Base-by-base conservation (phyloP, 2,329 filamentous ascomycete genomes). In the Ploettnerulaceae sp. region DNA sequence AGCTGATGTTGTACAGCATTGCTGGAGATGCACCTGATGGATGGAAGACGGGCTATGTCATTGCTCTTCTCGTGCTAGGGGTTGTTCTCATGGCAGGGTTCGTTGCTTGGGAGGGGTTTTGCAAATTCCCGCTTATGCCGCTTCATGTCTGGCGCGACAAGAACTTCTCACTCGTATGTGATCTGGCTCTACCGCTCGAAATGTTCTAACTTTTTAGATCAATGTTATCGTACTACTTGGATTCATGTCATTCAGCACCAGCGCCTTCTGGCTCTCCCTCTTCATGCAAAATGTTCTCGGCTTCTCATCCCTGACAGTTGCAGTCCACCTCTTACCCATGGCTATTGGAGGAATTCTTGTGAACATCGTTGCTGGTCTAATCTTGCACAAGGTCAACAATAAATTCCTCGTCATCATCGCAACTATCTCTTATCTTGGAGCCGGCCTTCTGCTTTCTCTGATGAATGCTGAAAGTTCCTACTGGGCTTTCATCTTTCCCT, bases 401-500 rank as follows among this genome's bases (percentile, higher is more conserved):
- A 82, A 77, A 49, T 50, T 79, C 1, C 67, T 86, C 11, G 79
- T 82, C 67, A 61, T 61, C 2, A 54, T 69, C n/a, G 69, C 69
- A 4, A 61, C 68, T 3, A 42, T 66, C 4, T 60, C 67, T 18
- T 72, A 70, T 53, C 51, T 69, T 2, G 64, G 46, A 3, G 63
- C 66, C 8, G 63, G 61, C 55, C 63, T 81, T 1, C 68, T 86
- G 4, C 68, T 81, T 22, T 75, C 77, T 0, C 69, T 81, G 29
- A 78, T 82, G 61, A 66, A 69, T 24, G 61, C 70, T 1, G 69
- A 73, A 7, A 73, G 72, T 48, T 72, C 68, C 12, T 85, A 85
- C 61, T 86, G 81, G 81, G 76, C 76, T 0, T 80, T 82, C 53
- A 73, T 75, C 7, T 85, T 86, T 36, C 79, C 81, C 0, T 72